Percentiles rank a stretch among this genome's conserved stretches.
Conservation (phyloP, 169 alveolate genomes). For the Eimeria nieschulzi region DNA sequence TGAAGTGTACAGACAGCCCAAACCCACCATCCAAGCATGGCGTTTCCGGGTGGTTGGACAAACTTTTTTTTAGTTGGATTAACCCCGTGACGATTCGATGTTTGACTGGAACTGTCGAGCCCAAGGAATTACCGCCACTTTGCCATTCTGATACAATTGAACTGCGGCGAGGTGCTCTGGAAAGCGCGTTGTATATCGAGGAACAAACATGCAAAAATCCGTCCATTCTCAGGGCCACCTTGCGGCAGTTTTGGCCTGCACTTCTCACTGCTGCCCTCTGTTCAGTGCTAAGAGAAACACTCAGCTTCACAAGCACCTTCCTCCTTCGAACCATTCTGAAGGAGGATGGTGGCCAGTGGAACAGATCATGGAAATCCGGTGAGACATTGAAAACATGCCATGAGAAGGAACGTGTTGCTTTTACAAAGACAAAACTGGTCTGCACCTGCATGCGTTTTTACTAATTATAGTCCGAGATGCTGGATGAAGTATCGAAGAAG, state of each 20-base stretch:
- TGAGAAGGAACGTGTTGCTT: background rate
- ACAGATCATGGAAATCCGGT: background rate
- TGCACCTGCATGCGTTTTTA: background rate
- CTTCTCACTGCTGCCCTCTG: background rate
- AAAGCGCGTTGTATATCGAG: background rate
- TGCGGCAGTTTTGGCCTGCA: background rate
- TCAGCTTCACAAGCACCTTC: constrained; percentile 45
- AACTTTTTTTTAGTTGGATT: constrained; percentile 46
- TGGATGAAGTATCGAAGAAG: too few relatives aligned
- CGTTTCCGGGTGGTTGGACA: constrained; percentile 26
- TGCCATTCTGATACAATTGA: constrained; percentile 8
- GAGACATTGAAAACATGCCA: background rate
- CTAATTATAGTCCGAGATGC: too few relatives aligned
- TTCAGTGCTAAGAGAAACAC: background rate
- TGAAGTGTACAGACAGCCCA: too few relatives aligned
- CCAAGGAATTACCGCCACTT: constrained; percentile 60
- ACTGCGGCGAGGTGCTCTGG: constrained; percentile 13
- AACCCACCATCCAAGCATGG: background rate
- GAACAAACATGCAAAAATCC: background rate
- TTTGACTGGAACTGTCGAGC: constrained; percentile 9
- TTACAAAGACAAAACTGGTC: background rate
- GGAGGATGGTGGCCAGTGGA: background rate
- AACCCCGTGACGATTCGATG: constrained; percentile 45
- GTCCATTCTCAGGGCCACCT: constrained; percentile 5
- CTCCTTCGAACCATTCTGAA: constrained; percentile 4